Evolutionary conservation across 2,329 filamentous ascomycete genomes (phyloP), one percentile per base, ranked within the genome.

Genomic region (Chalara sp.): DNA sequence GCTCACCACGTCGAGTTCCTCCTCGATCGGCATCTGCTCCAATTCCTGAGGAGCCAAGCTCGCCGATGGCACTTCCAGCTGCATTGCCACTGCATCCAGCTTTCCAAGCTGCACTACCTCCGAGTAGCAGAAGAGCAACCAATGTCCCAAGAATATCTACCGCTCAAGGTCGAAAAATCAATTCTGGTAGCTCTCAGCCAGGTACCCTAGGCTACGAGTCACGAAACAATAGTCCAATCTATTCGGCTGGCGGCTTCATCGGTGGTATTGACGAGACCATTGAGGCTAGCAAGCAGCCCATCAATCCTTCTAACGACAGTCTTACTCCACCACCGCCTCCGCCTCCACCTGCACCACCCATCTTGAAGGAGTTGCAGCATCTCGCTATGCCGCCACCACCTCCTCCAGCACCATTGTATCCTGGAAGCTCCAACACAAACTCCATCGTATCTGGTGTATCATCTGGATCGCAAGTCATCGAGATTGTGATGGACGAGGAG

Each of bases 401-500:
- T 0, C 81, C 81, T 1, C 81, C 80, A 0, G 75, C 79, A 1
- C 81, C 81, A 1, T 65, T 83, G 4, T 75, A 78, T 1, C 81
- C 80, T 1, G 56, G 58, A n/a, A 53, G 57, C 8, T 45, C 56
- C 2, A 65, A 65, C 45, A 65, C 63, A 5, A 61, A 64, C 35
- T 66, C 65, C 3, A 61, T 65, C 10, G 60, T 68, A 44, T 62
- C 68, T 42, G 66, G 69, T 33, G 59, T 63, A 32, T 68, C 6
- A 62, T 75, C 44, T 71, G 73, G 72, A 6, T 76, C 78, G 0
- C 80, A 76, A 5, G 76, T 80, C 61, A 83, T 85, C 56, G 81
- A 85, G 63, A 81, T 85, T 54, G 79, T 85, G 46, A 81, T 82
- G 76, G 80, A 84, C 56, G 77, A 81, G 5, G 73, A 78, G 6